Evolutionary conservation across 768 basidiomycete genomes (phyloP).

Genomic region (Sutorius australiensis): DNA sequence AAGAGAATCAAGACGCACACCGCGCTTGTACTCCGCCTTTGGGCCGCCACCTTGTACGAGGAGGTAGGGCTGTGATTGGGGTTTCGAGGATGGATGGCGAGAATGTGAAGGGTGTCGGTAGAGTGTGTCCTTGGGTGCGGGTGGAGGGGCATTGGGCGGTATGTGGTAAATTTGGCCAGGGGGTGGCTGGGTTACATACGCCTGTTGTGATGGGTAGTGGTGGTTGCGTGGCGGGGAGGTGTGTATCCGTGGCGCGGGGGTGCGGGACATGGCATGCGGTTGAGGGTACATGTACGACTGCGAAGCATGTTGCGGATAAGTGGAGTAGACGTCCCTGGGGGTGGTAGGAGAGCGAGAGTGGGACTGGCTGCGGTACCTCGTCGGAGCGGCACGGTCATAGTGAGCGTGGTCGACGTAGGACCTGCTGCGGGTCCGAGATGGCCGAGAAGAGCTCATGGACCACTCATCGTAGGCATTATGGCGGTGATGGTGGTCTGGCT

Average conservation of each 20-base stretch:
- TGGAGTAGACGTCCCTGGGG: constrained; percentile 13
- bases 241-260: constrained; percentile 15
- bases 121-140: constrained; percentile 17
- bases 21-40: constrained; percentile 31
- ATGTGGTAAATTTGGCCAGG: constrained; percentile 27
- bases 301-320: constrained; percentile 11
- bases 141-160: constrained; percentile 7
- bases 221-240: constrained; percentile 18
- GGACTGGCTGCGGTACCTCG: constrained; percentile 24
- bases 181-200: constrained; percentile 25
- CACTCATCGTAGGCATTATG: constrained; percentile 13
- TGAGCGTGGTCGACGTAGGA: constrained; percentile 23
- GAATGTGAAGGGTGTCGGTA: constrained; percentile 18
- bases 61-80: constrained; percentile 25
- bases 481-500: constrained; percentile 3
- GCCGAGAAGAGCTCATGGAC: constrained; percentile 21
- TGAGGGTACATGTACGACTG: constrained; percentile 20
- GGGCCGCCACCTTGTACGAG: constrained; percentile 26
- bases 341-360: constrained; percentile 22
- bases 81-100: constrained; percentile 22
- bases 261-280: constrained; percentile 9
- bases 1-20: constrained; percentile 22
- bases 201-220: constrained; percentile 18
- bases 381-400: constrained; percentile 15
- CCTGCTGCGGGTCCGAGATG: constrained; percentile 20